phyloP scores from a whole-genome alignment of 495 filamentous ascomycete genomes.

The Talaromyces stipitatus region DNA sequence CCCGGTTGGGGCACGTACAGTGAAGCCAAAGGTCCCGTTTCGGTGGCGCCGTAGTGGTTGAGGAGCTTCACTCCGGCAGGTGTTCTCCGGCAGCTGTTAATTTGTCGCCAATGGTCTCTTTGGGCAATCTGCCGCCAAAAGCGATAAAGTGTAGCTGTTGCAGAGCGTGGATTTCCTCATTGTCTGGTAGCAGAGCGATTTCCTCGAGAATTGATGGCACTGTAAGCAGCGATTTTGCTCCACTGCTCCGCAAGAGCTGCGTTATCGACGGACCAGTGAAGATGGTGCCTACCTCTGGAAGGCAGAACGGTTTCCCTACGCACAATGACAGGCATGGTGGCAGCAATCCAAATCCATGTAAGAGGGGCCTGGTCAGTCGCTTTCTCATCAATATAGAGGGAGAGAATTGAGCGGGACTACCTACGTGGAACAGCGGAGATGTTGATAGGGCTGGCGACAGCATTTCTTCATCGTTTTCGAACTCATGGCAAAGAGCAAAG shows the following conservation, averaged over 20 bases:
- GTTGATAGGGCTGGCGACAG: slow-evolving; percentile 11
- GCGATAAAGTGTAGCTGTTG: slow-evolving; percentile 29
- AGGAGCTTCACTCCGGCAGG: slow-evolving; percentile 19
- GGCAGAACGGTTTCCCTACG: slow-evolving; percentile 31
- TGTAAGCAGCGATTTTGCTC: slow-evolving; percentile 31
- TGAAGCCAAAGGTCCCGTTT: slow-evolving; percentile 27
- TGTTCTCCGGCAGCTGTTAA: slow-evolving; percentile 11
- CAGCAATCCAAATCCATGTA: slow-evolving; percentile 34
- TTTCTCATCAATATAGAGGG: neutral
- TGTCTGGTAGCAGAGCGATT: slow-evolving; percentile 17
- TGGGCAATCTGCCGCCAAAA: slow-evolving; percentile 32
- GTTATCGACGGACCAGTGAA: slow-evolving; percentile 20
- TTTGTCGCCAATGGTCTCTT: slow-evolving; percentile 10
- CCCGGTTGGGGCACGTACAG: slow-evolving; percentile 19
- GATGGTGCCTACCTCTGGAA: slow-evolving; percentile 22
- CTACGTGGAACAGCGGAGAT: slow-evolving; percentile 21
- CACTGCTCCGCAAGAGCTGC: slow-evolving; percentile 15
- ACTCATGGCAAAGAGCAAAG: slow-evolving; percentile 26
- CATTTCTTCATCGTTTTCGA: slow-evolving; percentile 15
- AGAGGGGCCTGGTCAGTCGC: slow-evolving; percentile 22
- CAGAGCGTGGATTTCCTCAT: slow-evolving; percentile 18
- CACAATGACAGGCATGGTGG: slow-evolving; percentile 29
- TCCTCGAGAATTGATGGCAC: slow-evolving; percentile 42
- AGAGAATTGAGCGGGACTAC: neutral
- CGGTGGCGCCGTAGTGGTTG: slow-evolving; percentile 31